These are phyloP conservation scores for Trametes hirsuta DNA, from an alignment of 1,284 basidiomycete genomes.

Conservation along the genomic window DNA sequence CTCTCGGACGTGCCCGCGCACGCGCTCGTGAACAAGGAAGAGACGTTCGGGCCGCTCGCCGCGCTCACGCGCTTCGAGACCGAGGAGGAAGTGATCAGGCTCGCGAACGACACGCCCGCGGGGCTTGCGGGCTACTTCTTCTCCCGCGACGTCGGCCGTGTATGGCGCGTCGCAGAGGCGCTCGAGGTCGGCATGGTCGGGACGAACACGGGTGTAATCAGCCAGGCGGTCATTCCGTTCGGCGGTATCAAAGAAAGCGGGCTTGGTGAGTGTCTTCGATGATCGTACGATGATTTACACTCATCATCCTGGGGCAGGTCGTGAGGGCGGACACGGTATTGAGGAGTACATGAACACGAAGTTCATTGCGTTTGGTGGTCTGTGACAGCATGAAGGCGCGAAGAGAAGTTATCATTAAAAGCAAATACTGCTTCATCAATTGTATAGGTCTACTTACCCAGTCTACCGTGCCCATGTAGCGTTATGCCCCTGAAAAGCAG, in stretches of 20 bases:
- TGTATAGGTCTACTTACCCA: background rate
- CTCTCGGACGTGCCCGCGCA: conserved; percentile 83
- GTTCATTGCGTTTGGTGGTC: conserved; percentile 71
- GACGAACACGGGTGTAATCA: conserved; percentile 83
- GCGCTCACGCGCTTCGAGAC: conserved; percentile 85
- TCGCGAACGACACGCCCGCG: conserved; percentile 85
- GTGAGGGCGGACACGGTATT: conserved; percentile 83
- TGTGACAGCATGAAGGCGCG: conserved; percentile 5
- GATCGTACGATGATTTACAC: background rate
- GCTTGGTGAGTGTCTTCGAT: conserved; percentile 48
- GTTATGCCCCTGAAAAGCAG: background rate
- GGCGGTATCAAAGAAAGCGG: conserved; percentile 93
- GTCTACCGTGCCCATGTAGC: background rate
- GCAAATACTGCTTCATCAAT: too few species aligned
- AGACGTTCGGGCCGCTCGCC: conserved; percentile 89
- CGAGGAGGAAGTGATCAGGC: conserved; percentile 88
- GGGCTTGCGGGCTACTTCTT: conserved; percentile 96
- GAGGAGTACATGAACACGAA: conserved; percentile 85
- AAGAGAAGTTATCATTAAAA: background rate
- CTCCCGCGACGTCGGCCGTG: conserved; percentile 86
- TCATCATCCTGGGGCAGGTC: conserved; percentile 42
- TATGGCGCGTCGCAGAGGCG: conserved; percentile 97
- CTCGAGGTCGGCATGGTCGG: conserved; percentile 98
- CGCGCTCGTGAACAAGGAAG: conserved; percentile 70
- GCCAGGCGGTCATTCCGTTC: conserved; percentile 86